phyloP scores from a whole-genome alignment of 495 filamentous ascomycete genomes.

The Neurospora africana region DNA sequence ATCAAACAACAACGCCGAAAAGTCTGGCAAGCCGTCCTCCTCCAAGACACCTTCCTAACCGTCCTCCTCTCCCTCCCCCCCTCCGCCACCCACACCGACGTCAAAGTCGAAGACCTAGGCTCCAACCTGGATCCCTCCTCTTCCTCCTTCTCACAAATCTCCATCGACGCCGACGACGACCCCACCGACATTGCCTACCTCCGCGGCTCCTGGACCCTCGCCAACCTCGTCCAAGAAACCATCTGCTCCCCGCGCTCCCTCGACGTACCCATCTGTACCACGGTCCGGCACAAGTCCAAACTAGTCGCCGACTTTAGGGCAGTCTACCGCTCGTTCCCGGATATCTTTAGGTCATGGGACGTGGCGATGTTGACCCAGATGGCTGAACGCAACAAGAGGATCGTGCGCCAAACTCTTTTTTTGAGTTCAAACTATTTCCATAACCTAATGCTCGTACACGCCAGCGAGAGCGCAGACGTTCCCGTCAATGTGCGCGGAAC shows the following conservation, averaged over 20 bases:
- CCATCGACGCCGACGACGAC: constrained; percentile 33
- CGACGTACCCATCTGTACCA: constrained; percentile 50
- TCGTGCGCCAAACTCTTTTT: constrained; percentile 57
- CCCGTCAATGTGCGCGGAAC: constrained; percentile 53
- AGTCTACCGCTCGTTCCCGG: constrained; percentile 53
- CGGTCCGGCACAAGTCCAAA: constrained; percentile 46
- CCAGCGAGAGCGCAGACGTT: constrained; percentile 46
- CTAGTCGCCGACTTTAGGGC: constrained; percentile 51
- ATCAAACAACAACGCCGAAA: constrained; percentile 63
- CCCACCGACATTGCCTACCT: constrained; percentile 56
- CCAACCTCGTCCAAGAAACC: constrained; percentile 58
- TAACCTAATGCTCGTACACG: constrained; percentile 60
- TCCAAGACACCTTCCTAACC: constrained; percentile 71
- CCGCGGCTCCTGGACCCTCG: constrained; percentile 60
- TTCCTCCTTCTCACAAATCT: background rate
- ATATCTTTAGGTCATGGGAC: constrained; percentile 52
- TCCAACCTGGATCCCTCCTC: constrained; percentile 25
- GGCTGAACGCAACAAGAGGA: constrained; percentile 42
- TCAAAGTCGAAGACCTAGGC: constrained; percentile 53
- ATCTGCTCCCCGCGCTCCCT: constrained; percentile 58
- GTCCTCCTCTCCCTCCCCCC: constrained; percentile 62
- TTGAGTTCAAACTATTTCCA: constrained; percentile 63
- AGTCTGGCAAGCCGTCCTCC: constrained; percentile 63
- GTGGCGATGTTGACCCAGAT: constrained; percentile 38
- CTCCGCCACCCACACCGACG: constrained; percentile 60